phyloP scores from a whole-genome alignment of 805 yeast species.

The Blastobotrys robertii region DNA sequence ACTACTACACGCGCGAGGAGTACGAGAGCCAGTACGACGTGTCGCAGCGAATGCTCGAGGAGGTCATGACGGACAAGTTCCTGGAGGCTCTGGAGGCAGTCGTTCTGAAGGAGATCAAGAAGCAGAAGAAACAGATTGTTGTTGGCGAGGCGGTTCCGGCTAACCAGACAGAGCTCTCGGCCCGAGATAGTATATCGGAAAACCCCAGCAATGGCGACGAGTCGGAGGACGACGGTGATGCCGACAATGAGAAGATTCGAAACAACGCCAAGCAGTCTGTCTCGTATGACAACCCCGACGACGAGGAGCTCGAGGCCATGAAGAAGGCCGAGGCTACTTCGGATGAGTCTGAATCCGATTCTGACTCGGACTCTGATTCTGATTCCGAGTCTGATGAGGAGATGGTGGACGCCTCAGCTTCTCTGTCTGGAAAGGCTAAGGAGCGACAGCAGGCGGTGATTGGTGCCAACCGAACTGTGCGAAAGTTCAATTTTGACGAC shows the following conservation, averaged over 20 bases:
- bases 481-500: constrained; percentile 85
- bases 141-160: constrained; percentile 30
- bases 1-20: constrained; percentile 66
- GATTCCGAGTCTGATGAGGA: constrained; percentile 36
- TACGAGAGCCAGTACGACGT: constrained; percentile 86
- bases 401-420: constrained; percentile 20
- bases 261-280: constrained; percentile 73
- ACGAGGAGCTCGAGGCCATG: constrained; percentile 87
- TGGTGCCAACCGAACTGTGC: constrained; percentile 59
- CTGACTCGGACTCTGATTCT: constrained; percentile 31
- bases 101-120: constrained; percentile 71
- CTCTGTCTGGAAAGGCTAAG: constrained; percentile 52
- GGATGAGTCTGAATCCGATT: constrained; percentile 18
- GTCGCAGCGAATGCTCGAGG: constrained; percentile 65
- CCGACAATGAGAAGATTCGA: constrained; percentile 48
- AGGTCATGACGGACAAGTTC: constrained; percentile 55
- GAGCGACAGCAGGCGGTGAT: constrained; percentile 81
- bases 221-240: constrained; percentile 48
- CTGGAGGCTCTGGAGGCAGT: constrained; percentile 60
- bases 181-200: constrained; percentile 33
- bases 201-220: constrained; percentile 28
- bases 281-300: constrained; percentile 92
- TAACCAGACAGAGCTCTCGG: constrained; percentile 42
- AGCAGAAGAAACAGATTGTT: constrained; percentile 49
- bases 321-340: constrained; percentile 50